A percentile compares a stretch with the other conserved stretches of the same genome.
These are phyloP conservation scores for Xylaria longipes DNA, from an alignment of 495 filamentous ascomycete species.

Conservation along the genomic window DNA sequence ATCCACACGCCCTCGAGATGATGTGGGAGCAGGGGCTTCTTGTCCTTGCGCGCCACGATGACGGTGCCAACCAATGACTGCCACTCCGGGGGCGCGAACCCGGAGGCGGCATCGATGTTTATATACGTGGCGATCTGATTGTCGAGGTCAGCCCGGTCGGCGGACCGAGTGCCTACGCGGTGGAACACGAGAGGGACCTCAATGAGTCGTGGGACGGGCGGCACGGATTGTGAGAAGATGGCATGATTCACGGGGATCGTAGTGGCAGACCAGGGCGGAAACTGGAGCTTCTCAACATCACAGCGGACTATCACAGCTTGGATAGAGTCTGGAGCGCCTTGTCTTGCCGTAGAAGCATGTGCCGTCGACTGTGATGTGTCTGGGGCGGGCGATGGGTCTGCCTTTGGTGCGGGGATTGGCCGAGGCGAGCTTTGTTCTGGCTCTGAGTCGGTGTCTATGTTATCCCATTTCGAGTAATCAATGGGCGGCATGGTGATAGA, in stretches of 20 bases:
- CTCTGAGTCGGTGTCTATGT: background rate
- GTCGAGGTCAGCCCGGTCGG: slow-evolving; percentile 2
- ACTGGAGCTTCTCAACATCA: background rate
- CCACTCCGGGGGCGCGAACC: background rate
- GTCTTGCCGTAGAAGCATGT: background rate
- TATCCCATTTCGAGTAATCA: slow-evolving; percentile 3
- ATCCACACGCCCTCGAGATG: slow-evolving; percentile 3
- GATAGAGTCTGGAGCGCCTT: background rate
- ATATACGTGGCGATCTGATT: slow-evolving; percentile 1
- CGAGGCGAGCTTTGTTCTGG: background rate
- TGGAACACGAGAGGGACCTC: slow-evolving; percentile 4
- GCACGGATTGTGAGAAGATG: background rate
- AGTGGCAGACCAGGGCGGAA: background rate
- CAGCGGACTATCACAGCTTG: slow-evolving; percentile 1
- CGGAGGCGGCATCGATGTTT: background rate
- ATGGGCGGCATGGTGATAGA: background rate
- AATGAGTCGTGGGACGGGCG: background rate
- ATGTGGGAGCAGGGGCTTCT: background rate
- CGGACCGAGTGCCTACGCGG: background rate
- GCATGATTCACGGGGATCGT: background rate
- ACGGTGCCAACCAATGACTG: background rate
- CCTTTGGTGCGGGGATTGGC: background rate
- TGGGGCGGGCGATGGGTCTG: background rate
- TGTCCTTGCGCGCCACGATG: slow-evolving; percentile 2
- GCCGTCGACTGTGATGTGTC: background rate